Conservation (phyloP, 2,329 filamentous ascomycete genomes). For the Beauveria brongniartii region DNA sequence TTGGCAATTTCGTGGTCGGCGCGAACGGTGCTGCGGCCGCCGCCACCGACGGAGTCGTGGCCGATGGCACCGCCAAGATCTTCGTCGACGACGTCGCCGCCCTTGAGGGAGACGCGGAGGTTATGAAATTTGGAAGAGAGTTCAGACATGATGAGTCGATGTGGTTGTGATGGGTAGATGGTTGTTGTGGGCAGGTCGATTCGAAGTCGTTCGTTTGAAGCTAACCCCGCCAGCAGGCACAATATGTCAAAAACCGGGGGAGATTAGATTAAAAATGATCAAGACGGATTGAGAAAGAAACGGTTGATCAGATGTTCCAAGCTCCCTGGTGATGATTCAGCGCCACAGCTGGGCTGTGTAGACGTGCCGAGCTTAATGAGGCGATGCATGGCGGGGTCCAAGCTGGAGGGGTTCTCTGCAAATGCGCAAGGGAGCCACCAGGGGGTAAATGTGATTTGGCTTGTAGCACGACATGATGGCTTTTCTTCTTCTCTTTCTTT, state of each 20-base stretch:
- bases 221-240: not conserved
- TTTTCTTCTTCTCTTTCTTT: not conserved
- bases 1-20: conserved; percentile 41
- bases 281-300: not conserved
- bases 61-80: conserved; percentile 46
- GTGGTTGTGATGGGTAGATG: not conserved
- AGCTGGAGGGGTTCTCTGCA: not conserved
- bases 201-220: not conserved
- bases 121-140: conserved; percentile 12
- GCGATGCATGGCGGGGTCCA: conserved; percentile 3
- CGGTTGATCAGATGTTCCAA: no score
- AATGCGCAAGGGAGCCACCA: no score
- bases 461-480: not conserved
- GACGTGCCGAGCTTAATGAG: not conserved
- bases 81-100: conserved; percentile 39
- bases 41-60: conserved; percentile 44
- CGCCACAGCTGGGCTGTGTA: not conserved
- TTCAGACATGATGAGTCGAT: conserved; percentile 12
- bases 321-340: not conserved
- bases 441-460: no score
- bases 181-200: not conserved
- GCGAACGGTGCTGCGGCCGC: conserved; percentile 45
- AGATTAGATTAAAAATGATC: not conserved
- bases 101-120: conserved; percentile 13
- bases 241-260: not conserved